These are phyloP conservation scores for Colletotrichum sp. DNA, from an alignment of 2,329 filamentous ascomycete species.

Conservation along the genomic window DNA sequence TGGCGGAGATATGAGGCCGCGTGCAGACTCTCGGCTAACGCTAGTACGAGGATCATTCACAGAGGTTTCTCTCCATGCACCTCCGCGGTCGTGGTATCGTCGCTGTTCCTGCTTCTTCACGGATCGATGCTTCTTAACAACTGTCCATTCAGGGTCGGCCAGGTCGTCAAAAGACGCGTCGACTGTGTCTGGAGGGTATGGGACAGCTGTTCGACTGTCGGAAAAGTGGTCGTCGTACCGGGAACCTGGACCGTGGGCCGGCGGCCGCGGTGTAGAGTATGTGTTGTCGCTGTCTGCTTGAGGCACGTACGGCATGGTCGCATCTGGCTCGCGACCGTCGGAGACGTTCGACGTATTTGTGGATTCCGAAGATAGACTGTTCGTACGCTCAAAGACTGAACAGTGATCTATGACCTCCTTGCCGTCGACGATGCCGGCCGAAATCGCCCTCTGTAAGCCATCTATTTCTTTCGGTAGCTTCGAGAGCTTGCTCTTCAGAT, in stretches of 20 bases:
- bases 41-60: slow-evolving; percentile 46
- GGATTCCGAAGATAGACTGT: slow-evolving; percentile 51
- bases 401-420: slow-evolving; percentile 36
- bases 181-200: slow-evolving; percentile 10
- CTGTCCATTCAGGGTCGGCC: slow-evolving; percentile 29
- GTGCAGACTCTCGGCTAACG: slow-evolving; percentile 44
- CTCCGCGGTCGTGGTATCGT: slow-evolving; percentile 48
- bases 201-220: slow-evolving; percentile 33
- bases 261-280: not conserved
- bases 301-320: slow-evolving; percentile 31
- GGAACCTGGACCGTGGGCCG: not conserved
- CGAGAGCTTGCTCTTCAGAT: slow-evolving; percentile 40
- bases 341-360: slow-evolving; percentile 35
- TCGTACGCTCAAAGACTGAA: slow-evolving; percentile 57
- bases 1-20: slow-evolving; percentile 35
- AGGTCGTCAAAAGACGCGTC: not conserved
- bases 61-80: slow-evolving; percentile 47
- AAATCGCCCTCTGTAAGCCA: slow-evolving; percentile 44
- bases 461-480: slow-evolving; percentile 48
- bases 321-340: slow-evolving; percentile 30
- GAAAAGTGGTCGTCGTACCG: slow-evolving; percentile 1
- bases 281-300: slow-evolving; percentile 33
- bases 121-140: slow-evolving; percentile 42
- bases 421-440: slow-evolving; percentile 41
- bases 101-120: slow-evolving; percentile 41